Evolutionary conservation across 2,329 filamentous ascomycete genomes (phyloP).

Genomic region (Trichoderma sp.): DNA sequence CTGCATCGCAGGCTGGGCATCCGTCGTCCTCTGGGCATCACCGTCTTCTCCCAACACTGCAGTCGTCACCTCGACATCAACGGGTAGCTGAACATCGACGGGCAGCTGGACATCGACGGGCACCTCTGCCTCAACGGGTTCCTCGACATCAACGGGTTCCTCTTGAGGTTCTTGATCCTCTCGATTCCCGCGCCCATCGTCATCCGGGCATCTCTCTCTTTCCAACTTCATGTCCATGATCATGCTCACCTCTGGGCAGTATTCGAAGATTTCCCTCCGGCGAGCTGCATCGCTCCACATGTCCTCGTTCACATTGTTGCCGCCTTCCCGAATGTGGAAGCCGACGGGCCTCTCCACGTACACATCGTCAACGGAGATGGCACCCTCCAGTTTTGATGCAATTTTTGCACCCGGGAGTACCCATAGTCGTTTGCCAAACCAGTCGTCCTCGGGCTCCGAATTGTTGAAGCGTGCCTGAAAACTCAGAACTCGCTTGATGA

Average conservation of each 20-base stretch:
- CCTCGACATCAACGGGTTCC: neutral
- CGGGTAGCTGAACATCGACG: neutral
- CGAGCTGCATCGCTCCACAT: conserved; percentile 52
- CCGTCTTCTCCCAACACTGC: conserved; percentile 1
- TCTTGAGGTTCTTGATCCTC: neutral
- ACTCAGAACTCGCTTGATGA: conserved; percentile 51
- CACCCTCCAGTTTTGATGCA: conserved; percentile 45
- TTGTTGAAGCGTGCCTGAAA: conserved; percentile 56
- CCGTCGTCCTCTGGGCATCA: neutral
- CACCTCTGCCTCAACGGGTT: no score
- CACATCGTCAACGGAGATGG: conserved; percentile 54
- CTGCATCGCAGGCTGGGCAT: neutral
- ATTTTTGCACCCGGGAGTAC: conserved; percentile 53
- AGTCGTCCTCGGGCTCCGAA: conserved; percentile 57
- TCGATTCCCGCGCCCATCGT: conserved; percentile 18
- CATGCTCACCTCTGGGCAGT: conserved; percentile 59
- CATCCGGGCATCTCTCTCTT: conserved; percentile 48
- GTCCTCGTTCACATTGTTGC: conserved; percentile 44
- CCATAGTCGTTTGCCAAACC: conserved; percentile 55
- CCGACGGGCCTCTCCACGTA: conserved; percentile 57
- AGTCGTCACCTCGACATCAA: neutral
- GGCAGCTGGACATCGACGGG: neutral
- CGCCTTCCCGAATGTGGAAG: conserved; percentile 53
- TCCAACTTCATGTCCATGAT: conserved; percentile 61
- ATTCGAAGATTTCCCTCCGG: conserved; percentile 54